phyloP scores from a whole-genome alignment of 78 protist genomes.

The Mastigamoeba balamuthi region DNA sequence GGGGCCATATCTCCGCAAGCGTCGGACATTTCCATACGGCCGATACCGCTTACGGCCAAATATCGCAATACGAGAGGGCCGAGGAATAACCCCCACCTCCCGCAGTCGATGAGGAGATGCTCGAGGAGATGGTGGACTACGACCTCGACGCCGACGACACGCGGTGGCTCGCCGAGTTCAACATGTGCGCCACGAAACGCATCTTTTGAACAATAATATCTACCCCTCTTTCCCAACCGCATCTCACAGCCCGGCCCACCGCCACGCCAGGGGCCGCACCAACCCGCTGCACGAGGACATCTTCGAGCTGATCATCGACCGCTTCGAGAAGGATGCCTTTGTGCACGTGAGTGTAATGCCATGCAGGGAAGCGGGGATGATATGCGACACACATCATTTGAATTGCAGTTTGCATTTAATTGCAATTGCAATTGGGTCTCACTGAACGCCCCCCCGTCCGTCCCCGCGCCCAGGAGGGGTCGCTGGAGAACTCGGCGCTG shows the following conservation, averaged over 20 bases:
- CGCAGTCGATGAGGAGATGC: no score
- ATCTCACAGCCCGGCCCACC: not conserved
- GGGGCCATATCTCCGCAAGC: no score
- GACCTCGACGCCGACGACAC: constrained; percentile 53
- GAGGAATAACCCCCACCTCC: no score
- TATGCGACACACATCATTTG: no score
- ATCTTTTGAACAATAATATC: not conserved
- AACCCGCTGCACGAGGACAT: constrained; percentile 17
- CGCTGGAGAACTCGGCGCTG: no score
- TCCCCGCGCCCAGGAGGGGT: not conserved
- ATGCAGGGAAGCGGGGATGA: no score
- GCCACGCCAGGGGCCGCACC: not conserved
- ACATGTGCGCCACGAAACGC: not conserved
- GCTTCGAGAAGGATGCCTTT: constrained; percentile 55
- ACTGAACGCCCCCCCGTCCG: not conserved
- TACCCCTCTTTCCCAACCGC: not conserved
- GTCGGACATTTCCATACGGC: no score
- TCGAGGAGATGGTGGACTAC: constrained; percentile 19
- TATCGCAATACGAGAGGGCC: no score
- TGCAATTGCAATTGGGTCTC: no score
- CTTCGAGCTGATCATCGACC: constrained; percentile 42
- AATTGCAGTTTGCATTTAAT: no score
- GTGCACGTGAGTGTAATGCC: constrained; percentile 14
- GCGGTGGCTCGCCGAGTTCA: constrained; percentile 13
- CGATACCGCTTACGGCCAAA: no score